Evolutionary conservation across 1,284 basidiomycete genomes (phyloP).

Genomic region (Austroboletus rostrupii): DNA sequence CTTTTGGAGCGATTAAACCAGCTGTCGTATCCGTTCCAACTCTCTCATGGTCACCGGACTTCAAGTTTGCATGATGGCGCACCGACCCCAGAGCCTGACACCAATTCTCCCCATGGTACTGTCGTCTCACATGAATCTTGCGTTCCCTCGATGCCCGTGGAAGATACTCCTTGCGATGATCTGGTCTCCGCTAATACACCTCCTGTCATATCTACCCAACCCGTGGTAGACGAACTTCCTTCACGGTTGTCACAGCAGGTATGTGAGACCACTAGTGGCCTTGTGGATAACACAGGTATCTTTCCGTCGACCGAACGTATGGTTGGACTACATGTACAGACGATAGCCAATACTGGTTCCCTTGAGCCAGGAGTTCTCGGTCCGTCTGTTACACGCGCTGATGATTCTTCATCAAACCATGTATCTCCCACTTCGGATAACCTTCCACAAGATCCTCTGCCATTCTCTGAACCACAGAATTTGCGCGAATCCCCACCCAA

Average conservation of each 20-base stretch:
- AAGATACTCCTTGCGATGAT: slow-evolving; percentile 2
- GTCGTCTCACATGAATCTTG: slow-evolving; percentile 43
- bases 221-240: slow-evolving; percentile 37
- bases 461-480: slow-evolving; percentile 8
- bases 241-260: slow-evolving; percentile 32
- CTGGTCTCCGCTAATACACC: slow-evolving; percentile 6
- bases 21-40: slow-evolving; percentile 5
- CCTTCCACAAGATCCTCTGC: not conserved
- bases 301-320: slow-evolving; percentile 1
- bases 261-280: slow-evolving; percentile 2
- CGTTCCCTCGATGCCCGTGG: slow-evolving; percentile 6
- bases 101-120: slow-evolving; percentile 21
- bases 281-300: slow-evolving; percentile 1
- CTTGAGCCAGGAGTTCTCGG: not conserved
- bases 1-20: slow-evolving; percentile 28
- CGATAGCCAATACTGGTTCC: not conserved
- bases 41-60: slow-evolving; percentile 1
- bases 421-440: not conserved
- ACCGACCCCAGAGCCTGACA: slow-evolving; percentile 1
- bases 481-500: not conserved
- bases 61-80: slow-evolving; percentile 3
- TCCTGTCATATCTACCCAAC: slow-evolving; percentile 11
- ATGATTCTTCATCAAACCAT: slow-evolving; percentile 2
- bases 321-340: slow-evolving; percentile 2
- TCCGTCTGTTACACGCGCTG: slow-evolving; percentile 3